These are phyloP conservation scores for Discostella stelligera DNA, from an alignment of 352 stramenopile genomes.

Conservation along the genomic window DNA sequence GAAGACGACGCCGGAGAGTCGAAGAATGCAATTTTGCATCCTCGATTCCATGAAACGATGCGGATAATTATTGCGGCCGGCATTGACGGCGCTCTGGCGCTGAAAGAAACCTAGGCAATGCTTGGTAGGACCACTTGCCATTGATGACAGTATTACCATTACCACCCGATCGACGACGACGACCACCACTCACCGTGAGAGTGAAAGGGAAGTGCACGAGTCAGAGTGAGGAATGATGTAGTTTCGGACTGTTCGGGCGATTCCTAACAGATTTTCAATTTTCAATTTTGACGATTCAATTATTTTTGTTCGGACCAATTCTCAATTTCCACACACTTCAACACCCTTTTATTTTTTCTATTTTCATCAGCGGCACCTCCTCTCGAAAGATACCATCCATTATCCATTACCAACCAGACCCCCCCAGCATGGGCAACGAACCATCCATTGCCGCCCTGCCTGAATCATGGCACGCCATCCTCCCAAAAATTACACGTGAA, in stretches of 20 bases:
- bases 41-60: background rate
- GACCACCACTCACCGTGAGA: no score
- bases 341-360: no score
- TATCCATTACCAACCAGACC: background rate
- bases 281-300: background rate
- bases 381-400: background rate
- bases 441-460: background rate
- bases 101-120: background rate
- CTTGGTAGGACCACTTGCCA: background rate
- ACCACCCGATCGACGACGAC: no score
- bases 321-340: no score
- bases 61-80: background rate
- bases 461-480: constrained; percentile 22
- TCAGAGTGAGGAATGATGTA: no score
- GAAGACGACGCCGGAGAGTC: background rate
- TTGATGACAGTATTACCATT: background rate
- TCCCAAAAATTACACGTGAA: constrained; percentile 27
- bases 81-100: background rate
- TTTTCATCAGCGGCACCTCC: no score
- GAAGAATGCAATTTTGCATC: background rate
- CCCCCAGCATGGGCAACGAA: constrained; percentile 8
- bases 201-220: no score
- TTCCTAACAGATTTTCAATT: no score
- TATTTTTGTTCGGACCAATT: no score
- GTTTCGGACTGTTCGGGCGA: no score